A percentile compares a stretch with the other conserved stretches of the same genome.
These are phyloP conservation scores for Boletus patriciae DNA, from an alignment of 768 basidiomycete species.

Conservation along the genomic window DNA sequence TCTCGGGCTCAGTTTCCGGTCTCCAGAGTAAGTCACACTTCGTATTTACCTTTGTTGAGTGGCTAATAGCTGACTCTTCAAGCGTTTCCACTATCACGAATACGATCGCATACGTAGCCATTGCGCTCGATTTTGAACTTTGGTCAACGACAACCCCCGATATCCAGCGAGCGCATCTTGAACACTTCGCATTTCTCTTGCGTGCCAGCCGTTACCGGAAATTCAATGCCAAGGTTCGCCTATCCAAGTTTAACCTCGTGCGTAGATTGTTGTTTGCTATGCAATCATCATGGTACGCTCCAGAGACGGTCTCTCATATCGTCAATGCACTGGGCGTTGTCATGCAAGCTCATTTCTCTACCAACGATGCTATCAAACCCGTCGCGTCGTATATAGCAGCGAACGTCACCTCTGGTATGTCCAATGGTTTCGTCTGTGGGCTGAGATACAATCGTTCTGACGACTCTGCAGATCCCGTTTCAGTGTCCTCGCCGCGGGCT, in stretches of 20 bases:
- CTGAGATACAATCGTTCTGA: background rate
- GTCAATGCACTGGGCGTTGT: constrained; percentile 61
- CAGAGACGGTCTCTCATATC: constrained; percentile 47
- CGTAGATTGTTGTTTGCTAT: constrained; percentile 79
- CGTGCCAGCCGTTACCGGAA: constrained; percentile 67
- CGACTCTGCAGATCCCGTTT: background rate
- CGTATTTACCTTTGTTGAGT: background rate
- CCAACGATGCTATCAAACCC: constrained; percentile 80
- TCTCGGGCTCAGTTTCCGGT: constrained; percentile 78
- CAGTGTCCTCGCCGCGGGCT: constrained; percentile 12
- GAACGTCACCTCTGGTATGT: constrained; percentile 66
- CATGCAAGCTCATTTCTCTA: constrained; percentile 64
- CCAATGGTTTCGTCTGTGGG: background rate
- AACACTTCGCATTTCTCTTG: constrained; percentile 78
- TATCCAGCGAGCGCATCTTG: constrained; percentile 76
- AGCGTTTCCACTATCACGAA: constrained; percentile 85
- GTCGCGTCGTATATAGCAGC: constrained; percentile 84
- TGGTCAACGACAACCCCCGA: constrained; percentile 75
- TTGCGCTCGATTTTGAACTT: constrained; percentile 88
- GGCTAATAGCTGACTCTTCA: constrained; percentile 2
- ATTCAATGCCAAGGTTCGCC: constrained; percentile 76
- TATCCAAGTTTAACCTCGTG: constrained; percentile 69
- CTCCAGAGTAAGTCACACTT: constrained; percentile 62
- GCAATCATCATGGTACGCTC: constrained; percentile 74
- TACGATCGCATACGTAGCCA: constrained; percentile 72